Conservation (phyloP, 1,139 yeast genomes). For the Blastobotrys ciferrii region DNA sequence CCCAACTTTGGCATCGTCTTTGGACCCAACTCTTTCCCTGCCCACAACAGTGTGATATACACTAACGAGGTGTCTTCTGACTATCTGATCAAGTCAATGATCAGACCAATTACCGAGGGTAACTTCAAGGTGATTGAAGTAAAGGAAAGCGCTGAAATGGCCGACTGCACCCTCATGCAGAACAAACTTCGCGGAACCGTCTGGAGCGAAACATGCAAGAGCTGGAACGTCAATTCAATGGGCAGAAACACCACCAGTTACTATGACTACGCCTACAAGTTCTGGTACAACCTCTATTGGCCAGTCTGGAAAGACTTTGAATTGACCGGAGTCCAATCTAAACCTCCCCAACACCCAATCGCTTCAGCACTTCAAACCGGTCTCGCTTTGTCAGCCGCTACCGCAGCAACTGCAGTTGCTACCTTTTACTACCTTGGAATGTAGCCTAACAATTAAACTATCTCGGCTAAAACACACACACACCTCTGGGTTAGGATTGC, state of each 20-base stretch:
- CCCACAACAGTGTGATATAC: conserved; percentile 21
- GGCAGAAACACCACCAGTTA: conserved; percentile 22
- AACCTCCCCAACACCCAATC: neutral
- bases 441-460: too few species aligned
- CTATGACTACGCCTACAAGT: conserved; percentile 9
- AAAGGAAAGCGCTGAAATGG: conserved; percentile 17
- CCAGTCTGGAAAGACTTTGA: conserved; percentile 5
- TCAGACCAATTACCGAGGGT: conserved; percentile 17
- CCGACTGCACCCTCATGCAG: conserved; percentile 15
- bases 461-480: too few species aligned
- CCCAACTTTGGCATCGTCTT: conserved; percentile 21
- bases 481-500: too few species aligned
- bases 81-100: conserved; percentile 18
- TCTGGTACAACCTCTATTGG: neutral
- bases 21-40: conserved; percentile 24
- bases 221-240: conserved; percentile 14
- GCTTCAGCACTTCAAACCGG: neutral
- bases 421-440: too few species aligned
- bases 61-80: conserved; percentile 20
- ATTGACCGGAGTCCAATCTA: neutral
- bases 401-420: neutral
- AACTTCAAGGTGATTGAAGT: conserved; percentile 19
- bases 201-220: conserved; percentile 11
- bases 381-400: conserved; percentile 28
- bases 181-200: conserved; percentile 16